Conservation (phyloP, 1,284 basidiomycete genomes). For the Fomitopsis betulina region DNA sequence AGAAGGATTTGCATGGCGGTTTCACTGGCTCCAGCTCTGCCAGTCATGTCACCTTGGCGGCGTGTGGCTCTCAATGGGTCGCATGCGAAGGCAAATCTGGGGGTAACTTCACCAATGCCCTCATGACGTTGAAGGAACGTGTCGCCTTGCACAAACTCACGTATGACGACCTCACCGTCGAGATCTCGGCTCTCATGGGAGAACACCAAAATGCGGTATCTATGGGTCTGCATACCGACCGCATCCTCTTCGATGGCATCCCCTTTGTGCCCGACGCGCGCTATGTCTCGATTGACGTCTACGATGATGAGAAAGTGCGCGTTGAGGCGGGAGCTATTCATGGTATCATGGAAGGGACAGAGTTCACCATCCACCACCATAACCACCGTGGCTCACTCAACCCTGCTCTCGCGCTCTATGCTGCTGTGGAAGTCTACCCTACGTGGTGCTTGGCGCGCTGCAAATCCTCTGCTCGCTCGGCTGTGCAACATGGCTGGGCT, state of each 20-base stretch:
- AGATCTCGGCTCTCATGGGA: slow-evolving; percentile 28
- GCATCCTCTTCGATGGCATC: slow-evolving; percentile 49
- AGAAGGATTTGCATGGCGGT: slow-evolving; percentile 30
- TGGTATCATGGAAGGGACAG: slow-evolving; percentile 54
- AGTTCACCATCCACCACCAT: slow-evolving; percentile 55
- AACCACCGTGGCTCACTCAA: slow-evolving; percentile 54
- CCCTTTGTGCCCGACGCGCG: slow-evolving; percentile 47
- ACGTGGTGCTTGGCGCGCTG: slow-evolving; percentile 52
- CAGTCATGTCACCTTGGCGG: slow-evolving; percentile 51
- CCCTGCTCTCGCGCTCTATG: slow-evolving; percentile 43
- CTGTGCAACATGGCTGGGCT: slow-evolving; percentile 47
- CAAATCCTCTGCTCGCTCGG: slow-evolving; percentile 29
- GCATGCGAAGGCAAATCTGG: slow-evolving; percentile 58
- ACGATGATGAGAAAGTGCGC: slow-evolving; percentile 35
- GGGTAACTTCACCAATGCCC: slow-evolving; percentile 51
- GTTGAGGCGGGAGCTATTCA: slow-evolving; percentile 55
- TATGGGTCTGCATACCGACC: slow-evolving; percentile 42
- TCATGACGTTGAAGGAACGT: slow-evolving; percentile 42
- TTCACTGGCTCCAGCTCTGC: slow-evolving; percentile 40
- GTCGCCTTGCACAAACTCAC: slow-evolving; percentile 48
- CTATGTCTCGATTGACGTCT: slow-evolving; percentile 40
- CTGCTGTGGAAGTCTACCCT: slow-evolving; percentile 47
- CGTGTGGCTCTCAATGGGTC: slow-evolving; percentile 45
- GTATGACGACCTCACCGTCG: slow-evolving; percentile 43
- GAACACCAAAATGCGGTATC: slow-evolving; percentile 46